Percentiles rank a stretch among this genome's conserved stretches.
phyloP scores from a whole-genome alignment of 2,329 filamentous ascomycete genomes.

The Fusarium pilosicola region DNA sequence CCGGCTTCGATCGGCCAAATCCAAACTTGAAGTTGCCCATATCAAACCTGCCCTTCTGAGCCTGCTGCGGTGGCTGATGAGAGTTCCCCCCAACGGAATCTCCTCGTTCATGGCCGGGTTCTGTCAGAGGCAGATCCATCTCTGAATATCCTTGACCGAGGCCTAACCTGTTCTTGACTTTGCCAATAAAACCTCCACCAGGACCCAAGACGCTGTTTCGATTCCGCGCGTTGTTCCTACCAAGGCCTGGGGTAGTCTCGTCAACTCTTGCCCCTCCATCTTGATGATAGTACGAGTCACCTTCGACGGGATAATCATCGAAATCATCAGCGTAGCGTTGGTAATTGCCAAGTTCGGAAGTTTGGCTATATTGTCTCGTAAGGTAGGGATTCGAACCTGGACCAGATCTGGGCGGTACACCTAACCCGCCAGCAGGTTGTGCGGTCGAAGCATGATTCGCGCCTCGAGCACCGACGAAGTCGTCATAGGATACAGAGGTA shows the following conservation, averaged over 20 bases:
- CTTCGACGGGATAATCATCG: conserved; percentile 83
- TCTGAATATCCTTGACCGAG: conserved; percentile 92
- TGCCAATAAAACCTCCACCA: conserved; percentile 87
- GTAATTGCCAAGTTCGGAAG: conserved; percentile 86
- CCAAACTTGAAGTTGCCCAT: conserved; percentile 90
- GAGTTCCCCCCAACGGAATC: conserved; percentile 53
- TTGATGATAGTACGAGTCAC: conserved; percentile 87
- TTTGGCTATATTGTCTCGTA: conserved; percentile 72
- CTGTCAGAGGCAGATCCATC: conserved; percentile 96
- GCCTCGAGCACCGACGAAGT: conserved; percentile 81
- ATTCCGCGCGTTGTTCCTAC: conserved; percentile 69
- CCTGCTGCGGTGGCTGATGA: conserved; percentile 51
- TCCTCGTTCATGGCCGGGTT: conserved; percentile 63
- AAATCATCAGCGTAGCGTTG: conserved; percentile 89
- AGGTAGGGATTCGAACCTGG: conserved; percentile 56
- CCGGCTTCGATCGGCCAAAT: conserved; percentile 83
- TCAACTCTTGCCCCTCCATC: conserved; percentile 70
- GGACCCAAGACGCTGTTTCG: conserved; percentile 90
- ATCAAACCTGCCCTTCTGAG: conserved; percentile 63
- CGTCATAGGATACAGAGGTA: conserved; percentile 92
- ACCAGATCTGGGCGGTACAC: conserved; percentile 26
- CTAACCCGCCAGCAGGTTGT: conserved; percentile 51
- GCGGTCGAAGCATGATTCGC: conserved; percentile 58
- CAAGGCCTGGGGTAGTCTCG: conserved; percentile 57
- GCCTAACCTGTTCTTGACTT: conserved; percentile 89